phyloP scores from a whole-genome alignment of 2,329 filamentous ascomycete species.

The Tolypocladium ophioglossoides region DNA sequence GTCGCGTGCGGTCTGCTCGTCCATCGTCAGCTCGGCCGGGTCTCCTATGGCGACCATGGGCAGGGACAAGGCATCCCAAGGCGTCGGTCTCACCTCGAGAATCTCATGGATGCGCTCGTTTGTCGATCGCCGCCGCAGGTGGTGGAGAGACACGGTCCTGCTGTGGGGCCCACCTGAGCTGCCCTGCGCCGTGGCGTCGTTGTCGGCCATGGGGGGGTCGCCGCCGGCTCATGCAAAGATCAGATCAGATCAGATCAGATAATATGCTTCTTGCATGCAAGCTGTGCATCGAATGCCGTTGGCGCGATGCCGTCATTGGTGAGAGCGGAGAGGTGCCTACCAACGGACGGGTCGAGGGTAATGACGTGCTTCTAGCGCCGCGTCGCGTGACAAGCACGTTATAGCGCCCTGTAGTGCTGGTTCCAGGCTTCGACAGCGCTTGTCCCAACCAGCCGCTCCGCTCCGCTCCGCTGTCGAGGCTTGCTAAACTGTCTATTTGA shows the following conservation, averaged over 20 bases:
- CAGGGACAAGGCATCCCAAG: neutral
- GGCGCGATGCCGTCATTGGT: constrained; percentile 1
- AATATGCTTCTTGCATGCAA: neutral
- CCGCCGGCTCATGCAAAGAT: neutral
- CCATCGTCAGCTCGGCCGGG: neutral
- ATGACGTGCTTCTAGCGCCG: constrained; percentile 1
- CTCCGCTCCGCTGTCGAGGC: neutral
- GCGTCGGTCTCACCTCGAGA: constrained; percentile 28
- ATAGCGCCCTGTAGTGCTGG: neutral
- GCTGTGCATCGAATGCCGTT: neutral
- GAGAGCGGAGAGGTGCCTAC: neutral
- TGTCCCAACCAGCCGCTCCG: neutral
- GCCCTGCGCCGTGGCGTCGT: neutral
- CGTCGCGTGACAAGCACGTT: neutral
- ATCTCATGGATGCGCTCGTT: constrained; percentile 33
- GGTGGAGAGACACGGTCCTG: constrained; percentile 6
- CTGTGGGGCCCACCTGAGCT: neutral
- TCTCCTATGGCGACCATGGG: neutral
- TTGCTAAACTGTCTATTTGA: neutral
- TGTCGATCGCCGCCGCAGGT: constrained; percentile 18
- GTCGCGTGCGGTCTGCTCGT: constrained; percentile 27
- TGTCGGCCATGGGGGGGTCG: neutral
- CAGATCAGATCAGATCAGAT: neutral
- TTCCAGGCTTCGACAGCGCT: neutral
- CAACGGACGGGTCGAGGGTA: neutral